Evolutionary conservation across 108 stramenopile genomes (phyloP), one percentile per base, ranked within the genome.

Genomic region (Pelagomonas calceolata): DNA sequence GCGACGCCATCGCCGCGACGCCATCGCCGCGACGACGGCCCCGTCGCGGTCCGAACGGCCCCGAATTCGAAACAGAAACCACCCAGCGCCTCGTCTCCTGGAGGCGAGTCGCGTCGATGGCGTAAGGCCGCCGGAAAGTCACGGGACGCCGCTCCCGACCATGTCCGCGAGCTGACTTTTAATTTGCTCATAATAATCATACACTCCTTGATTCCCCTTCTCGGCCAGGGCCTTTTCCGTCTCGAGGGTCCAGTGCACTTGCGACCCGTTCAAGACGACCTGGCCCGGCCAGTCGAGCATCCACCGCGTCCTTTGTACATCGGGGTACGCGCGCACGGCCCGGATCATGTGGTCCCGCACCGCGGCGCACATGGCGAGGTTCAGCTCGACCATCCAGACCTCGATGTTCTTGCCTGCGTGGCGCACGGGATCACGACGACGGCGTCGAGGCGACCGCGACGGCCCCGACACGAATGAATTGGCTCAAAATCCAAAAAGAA

Each of bases 381-480:
- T 81, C 26, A 87, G 66, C 75, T 86, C 85, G 7, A 75, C 75
- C 79, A 87, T 85, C 85, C 86, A 87, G 66, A 76, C 34, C 81
- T 87, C 86, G 36, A 87, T 84, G 44, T 84, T 84, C 69, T 85
- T 84, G 45, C 65, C 72, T n/a, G n/a, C n/a, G n/a, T n/a, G n/a
- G n/a, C n/a, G n/a, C n/a, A n/a, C n/a, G n/a, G n/a, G n/a, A n/a
- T n/a, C n/a, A n/a, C n/a, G n/a, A n/a, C n/a, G n/a, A n/a, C n/a
- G n/a, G n/a, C n/a, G n/a, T n/a, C n/a, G n/a, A n/a, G n/a, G n/a
- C n/a, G n/a, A n/a, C n/a, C n/a, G n/a, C n/a, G n/a, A n/a, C n/a
- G n/a, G n/a, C n/a, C 46, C 69, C 32, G 30, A 69, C 33, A n/a
- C n/a, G n/a, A n/a, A n/a, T n/a, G n/a, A n/a, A n/a, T n/a, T n/a